phyloP scores from a whole-genome alignment of 202 grass and related monocot genomes.

The Cymbopogon flexuosus region DNA sequence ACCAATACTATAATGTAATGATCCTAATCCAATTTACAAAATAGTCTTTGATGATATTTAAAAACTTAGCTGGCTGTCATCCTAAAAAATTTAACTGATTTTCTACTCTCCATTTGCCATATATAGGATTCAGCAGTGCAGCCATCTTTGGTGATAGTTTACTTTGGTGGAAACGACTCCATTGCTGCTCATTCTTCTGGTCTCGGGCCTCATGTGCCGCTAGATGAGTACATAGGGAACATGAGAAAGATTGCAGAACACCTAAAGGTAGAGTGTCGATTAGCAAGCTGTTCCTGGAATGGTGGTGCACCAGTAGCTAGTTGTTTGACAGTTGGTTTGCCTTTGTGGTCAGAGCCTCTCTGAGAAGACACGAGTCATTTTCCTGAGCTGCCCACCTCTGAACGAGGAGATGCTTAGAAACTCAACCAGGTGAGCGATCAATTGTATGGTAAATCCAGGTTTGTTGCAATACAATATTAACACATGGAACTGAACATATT shows the following conservation, averaged over 20 bases:
- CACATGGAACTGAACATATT: neutral
- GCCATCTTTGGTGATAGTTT: constrained; percentile 82
- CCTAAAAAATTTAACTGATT: neutral
- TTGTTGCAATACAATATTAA: neutral
- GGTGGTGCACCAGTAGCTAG: neutral
- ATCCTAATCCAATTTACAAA: neutral
- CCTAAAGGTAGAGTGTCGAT: constrained; percentile 48
- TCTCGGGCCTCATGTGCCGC: constrained; percentile 78
- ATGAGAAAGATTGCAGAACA: constrained; percentile 73
- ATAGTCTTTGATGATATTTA: neutral
- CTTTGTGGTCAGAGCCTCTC: constrained; percentile 60
- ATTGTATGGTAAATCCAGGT: neutral
- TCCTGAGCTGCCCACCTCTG: constrained; percentile 78
- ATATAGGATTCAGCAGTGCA: constrained; percentile 53
- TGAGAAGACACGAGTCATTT: constrained; percentile 61
- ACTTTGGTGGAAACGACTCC: constrained; percentile 93
- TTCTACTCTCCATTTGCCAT: neutral
- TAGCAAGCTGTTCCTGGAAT: neutral
- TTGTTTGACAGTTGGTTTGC: neutral
- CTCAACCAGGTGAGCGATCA: constrained; percentile 28
- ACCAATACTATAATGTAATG: neutral
- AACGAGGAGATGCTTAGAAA: constrained; percentile 65
- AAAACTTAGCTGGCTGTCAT: neutral
- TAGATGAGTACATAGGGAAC: constrained; percentile 76
- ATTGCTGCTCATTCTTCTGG: constrained; percentile 62